These are phyloP conservation scores for Colletotrichum liriopes DNA, from an alignment of 2,329 filamentous ascomycete genomes.

Conservation along the genomic window DNA sequence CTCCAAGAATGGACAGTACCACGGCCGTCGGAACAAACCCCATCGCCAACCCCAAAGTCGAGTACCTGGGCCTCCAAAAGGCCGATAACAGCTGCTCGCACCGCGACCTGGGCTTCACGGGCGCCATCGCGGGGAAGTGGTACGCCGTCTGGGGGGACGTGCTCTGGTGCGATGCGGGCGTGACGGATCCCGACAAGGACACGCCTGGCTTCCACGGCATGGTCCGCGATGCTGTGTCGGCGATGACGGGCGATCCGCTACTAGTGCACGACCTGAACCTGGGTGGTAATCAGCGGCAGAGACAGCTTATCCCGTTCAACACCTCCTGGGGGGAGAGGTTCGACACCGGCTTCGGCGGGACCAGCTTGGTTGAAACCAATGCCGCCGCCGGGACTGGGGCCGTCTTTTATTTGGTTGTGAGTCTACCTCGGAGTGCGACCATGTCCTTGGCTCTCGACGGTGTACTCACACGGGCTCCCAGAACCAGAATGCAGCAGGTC, in stretches of 20 bases:
- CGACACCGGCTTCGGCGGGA: conserved; percentile 56
- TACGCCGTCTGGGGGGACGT: conserved; percentile 57
- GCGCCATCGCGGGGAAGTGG: conserved; percentile 54
- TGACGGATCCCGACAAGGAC: conserved; percentile 51
- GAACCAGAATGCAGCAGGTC: conserved; percentile 51
- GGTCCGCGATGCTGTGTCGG: conserved; percentile 56
- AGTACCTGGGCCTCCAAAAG: conserved; percentile 55
- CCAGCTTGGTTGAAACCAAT: conserved; percentile 56
- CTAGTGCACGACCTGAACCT: conserved; percentile 55
- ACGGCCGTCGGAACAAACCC: conserved; percentile 55
- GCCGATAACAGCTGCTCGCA: conserved; percentile 56
- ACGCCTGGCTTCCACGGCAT: conserved; percentile 56
- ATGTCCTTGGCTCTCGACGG: background rate
- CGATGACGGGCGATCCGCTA: conserved; percentile 53
- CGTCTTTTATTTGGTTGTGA: conserved; percentile 56
- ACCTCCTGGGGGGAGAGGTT: conserved; percentile 55
- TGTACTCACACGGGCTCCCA: rapidly evolving
- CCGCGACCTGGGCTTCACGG: conserved; percentile 56
- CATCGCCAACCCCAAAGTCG: conserved; percentile 49
- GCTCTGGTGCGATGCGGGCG: conserved; percentile 54
- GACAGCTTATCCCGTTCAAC: conserved; percentile 56
- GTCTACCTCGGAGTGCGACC: conserved; percentile 8
- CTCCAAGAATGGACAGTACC: conserved; percentile 54
- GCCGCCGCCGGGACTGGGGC: conserved; percentile 48
- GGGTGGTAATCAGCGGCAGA: conserved; percentile 53